Evolutionary conservation across 1,284 basidiomycete species (phyloP), one percentile per base, ranked within the genome.

Genomic region (Boletellus sp.): DNA sequence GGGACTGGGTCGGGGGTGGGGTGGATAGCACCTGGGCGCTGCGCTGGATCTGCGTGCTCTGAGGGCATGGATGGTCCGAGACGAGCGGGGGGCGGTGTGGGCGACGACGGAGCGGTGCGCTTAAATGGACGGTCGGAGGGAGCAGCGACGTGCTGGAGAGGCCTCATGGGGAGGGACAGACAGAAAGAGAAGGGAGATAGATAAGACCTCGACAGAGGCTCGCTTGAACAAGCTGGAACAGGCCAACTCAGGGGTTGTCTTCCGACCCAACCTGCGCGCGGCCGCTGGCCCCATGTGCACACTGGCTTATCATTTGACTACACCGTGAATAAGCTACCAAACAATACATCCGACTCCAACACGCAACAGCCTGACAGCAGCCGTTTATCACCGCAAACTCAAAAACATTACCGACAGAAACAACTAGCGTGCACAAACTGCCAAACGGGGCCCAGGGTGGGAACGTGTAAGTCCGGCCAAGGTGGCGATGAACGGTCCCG

Each of bases 101-200:
- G 26, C 27, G 27, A 21, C 58, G 57, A 43, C 36, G 34, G 43
- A 35, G 49, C 48, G 30, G 60, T 50, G 38, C 55, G 47, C n/a
- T 53, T 63, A 51, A 51, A 50, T 33, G 25, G 8, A 7, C 36
- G 41, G 10, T 50, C 27, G 2, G 29, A 11, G 20, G 35, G 72
- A 72, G 74, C 76, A 77, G 81, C 77, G 73, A 77, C 76, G 64
- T 68, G 68, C 67, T 68, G 68, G 51, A 53, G 53, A 21, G 41
- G 64, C 69, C 69, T 70, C 75, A 76, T 77, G 69, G 57, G 34
- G 52, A 27, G 25, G 53, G 48, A 33, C 8, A n/a, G 20, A 55
- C 53, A 22, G 46, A 61, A 58, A 20, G 20, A 55, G 52, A 45
- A 50, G 25, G 9, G 37, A 43, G 49, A 52, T 53, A 43, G 49